Evolutionary conservation across 164 flowering plant species (phyloP), one percentile per base, ranked within the genome.

Genomic region (Nymphaea thermarum): DNA sequence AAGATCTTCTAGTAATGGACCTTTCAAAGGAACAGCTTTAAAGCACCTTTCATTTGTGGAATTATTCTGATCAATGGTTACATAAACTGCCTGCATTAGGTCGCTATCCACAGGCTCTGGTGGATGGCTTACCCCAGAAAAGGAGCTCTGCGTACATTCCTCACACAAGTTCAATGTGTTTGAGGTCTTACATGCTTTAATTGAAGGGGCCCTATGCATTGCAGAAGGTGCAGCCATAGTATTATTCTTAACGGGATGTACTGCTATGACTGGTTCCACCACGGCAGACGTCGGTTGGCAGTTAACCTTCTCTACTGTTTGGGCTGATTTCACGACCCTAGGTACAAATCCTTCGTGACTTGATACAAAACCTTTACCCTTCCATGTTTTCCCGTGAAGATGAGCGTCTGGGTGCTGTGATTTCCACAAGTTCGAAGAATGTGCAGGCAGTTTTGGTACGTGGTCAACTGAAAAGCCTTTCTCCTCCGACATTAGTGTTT

Each of bases 101-200:
- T 90, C 87, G 10, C 73, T 82, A 66, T 90, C 96, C 63, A 84
- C 78, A n/a, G 96, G 96, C 64, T 90, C 96, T 5, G 86, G 90
- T 18, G 96, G 96, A 71, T 90, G 96, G 79, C 93, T 86, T 41
- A 77, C 96, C 64, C 96, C 96, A 66, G 84, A 75, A 63, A 90
- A 90, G 43, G 87, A 85, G 69, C 76, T 76, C 62, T 84, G 77
- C 10, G 83, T 80, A 65, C 77, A 80, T 62, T 90, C 96, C 53
- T 86, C 93, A 64, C 77, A 75, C 14, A 81, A 82, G 73, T 82
- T 17, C 16, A 25, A 12, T 17, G 64, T 11, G n/a, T 41, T 17
- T 17, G n/a, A 41, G 14, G 15, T 51, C 14, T 51, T 51, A 51
- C 57, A 51, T 51, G 57, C 14, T 51, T 51, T 51, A 5, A 8